Conservation (phyloP, 345 rosid species). For the Sonneratia alba region DNA sequence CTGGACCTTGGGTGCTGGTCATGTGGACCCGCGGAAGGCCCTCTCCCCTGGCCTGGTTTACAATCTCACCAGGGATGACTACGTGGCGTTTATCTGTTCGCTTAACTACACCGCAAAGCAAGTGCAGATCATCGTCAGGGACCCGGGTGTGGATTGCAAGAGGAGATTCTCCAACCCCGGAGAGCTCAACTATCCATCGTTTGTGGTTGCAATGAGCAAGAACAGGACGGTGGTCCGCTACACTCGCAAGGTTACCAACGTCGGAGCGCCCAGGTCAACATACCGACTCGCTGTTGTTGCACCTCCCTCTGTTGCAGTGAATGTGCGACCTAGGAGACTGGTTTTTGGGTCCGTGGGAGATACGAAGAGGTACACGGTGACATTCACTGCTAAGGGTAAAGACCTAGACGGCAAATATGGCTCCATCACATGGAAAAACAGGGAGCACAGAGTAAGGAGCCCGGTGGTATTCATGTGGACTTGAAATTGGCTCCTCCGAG, state of each 20-base stretch:
- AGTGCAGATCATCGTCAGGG: slow-evolving; percentile 47
- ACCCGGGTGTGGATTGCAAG: slow-evolving; percentile 45
- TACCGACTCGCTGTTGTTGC: slow-evolving; percentile 39
- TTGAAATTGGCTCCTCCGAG: background rate
- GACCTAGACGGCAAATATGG: slow-evolving; percentile 34
- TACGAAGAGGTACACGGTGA: slow-evolving; percentile 64
- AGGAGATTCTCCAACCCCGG: slow-evolving; percentile 58
- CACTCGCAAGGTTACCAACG: slow-evolving; percentile 70
- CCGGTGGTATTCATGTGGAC: slow-evolving; percentile 55
- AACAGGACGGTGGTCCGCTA: slow-evolving; percentile 53
- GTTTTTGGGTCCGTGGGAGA: slow-evolving; percentile 48
- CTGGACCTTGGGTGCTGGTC: slow-evolving; percentile 68
- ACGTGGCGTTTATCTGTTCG: slow-evolving; percentile 63
- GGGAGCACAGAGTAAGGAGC: slow-evolving; percentile 55
- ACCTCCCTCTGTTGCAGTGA: slow-evolving; percentile 39
- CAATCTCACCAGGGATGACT: slow-evolving; percentile 54
- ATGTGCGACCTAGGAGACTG: slow-evolving; percentile 50
- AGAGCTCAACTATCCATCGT: slow-evolving; percentile 81
- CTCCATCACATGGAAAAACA: slow-evolving; percentile 60
- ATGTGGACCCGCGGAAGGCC: slow-evolving; percentile 69
- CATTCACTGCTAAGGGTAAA: slow-evolving; percentile 43
- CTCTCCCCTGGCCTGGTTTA: slow-evolving; percentile 81
- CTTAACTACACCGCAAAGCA: slow-evolving; percentile 47
- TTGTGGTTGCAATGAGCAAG: slow-evolving; percentile 51
- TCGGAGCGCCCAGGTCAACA: slow-evolving; percentile 46